Base-by-base conservation (phyloP, 2,329 filamentous ascomycete species). In the Fusarium decemcellulare region DNA sequence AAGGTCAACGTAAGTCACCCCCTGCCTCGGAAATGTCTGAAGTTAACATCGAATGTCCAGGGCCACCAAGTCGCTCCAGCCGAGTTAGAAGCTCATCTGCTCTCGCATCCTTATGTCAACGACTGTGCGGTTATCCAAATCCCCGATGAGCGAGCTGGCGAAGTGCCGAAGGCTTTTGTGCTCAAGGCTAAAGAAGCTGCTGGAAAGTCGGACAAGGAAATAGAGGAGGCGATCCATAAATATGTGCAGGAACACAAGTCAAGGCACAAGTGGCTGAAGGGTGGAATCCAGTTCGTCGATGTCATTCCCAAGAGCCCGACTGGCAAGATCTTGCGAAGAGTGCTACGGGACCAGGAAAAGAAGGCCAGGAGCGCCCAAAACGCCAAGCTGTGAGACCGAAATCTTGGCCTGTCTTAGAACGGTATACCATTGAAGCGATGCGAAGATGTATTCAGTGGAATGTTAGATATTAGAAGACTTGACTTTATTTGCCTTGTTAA, bases 61-160 rank as follows among this genome's bases (percentile, higher is more conserved):
- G 92, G 92, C 48, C 82, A 90, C 61, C 92, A 95, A 87, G 92
- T 95, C 37, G 92, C 92, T 2, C 92, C 92, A 0, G 92, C 92
- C 1, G 92, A 95, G 74, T 85, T 95, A 2, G 92, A 95, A 79
- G 90, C 91, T 2, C 91, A 93, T 74, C 83, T 95, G 10, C 87
- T 95, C 15, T 86, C 89, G 0, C 92, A 94, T 74, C 87, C 88
- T 0, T 84, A 86, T n/a, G 91, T 95, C 14, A 87, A 88, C 12
- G 92, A 95, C 78, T 92, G 90, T 65, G 90, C 92, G 29, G 92
- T 95, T 11, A 93, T 95, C 65, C 90, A 90, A 11, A 83, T 94
- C 0, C 89, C 88, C 0, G 83, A 89, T 55, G 82, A 83, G 8
- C 82, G 84, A 53, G 86, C 88, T 4, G 88, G 87, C 2, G 90